These are phyloP conservation scores for Vigna reflexopilosa DNA, from an alignment of 306 rosid species.

Conservation along the genomic window DNA sequence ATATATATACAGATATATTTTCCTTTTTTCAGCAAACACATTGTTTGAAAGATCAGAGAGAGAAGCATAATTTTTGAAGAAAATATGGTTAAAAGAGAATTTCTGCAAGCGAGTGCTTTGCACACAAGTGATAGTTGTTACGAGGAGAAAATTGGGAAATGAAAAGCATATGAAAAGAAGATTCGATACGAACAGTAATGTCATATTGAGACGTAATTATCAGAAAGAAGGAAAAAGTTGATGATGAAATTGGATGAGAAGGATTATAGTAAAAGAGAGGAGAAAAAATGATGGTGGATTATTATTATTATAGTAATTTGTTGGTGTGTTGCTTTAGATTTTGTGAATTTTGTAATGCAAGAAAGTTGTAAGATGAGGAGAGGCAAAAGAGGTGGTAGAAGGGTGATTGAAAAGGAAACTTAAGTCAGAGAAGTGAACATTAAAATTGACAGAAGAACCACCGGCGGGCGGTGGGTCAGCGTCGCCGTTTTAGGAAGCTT, in stretches of 20 bases:
- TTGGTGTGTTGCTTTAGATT: not conserved
- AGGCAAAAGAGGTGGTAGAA: not conserved
- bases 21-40: too few species aligned
- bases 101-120: not conserved
- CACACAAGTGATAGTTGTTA: not conserved
- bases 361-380: not conserved
- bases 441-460: constrained; percentile 48
- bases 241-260: not conserved
- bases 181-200: not conserved
- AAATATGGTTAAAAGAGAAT: not conserved
- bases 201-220: not conserved
- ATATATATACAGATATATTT: too few species aligned
- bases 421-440: constrained; percentile 20
- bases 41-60: too few species aligned
- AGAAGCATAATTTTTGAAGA: not conserved
- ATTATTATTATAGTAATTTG: constrained; percentile 13
- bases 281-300: not conserved
- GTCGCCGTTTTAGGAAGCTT: constrained; percentile 12
- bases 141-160: not conserved
- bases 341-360: not conserved
- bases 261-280: not conserved
- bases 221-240: not conserved
- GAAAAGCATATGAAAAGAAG: not conserved
- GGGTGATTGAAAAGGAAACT: constrained; percentile 11
- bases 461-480: constrained; percentile 46